These are phyloP conservation scores for Acanthamoeba lugdunensis DNA, from an alignment of 208 protist genomes.

Conservation along the genomic window DNA sequence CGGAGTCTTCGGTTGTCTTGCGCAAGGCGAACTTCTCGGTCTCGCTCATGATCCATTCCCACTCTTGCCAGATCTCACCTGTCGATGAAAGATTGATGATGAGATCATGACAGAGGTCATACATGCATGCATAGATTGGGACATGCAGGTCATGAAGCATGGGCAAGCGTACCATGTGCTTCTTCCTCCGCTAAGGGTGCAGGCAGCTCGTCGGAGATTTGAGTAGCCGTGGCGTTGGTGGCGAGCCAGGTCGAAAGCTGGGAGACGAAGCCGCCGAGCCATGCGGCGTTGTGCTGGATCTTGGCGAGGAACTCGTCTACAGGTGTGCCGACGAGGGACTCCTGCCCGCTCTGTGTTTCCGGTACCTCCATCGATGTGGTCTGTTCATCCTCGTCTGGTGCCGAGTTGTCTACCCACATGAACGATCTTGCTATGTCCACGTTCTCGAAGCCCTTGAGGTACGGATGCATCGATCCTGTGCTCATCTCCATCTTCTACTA, in stretches of 20 bases:
- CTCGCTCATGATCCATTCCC: slow-evolving; percentile 72
- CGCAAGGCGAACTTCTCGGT: slow-evolving; percentile 48
- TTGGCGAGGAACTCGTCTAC: slow-evolving; percentile 24
- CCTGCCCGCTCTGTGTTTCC: slow-evolving; percentile 5
- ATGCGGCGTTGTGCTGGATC: slow-evolving; percentile 18
- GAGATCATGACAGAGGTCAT: neutral
- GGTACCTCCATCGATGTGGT: neutral
- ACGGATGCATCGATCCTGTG: neutral
- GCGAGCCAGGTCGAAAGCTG: slow-evolving; percentile 59
- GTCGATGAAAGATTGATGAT: neutral
- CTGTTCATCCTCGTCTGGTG: neutral
- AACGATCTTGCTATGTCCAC: slow-evolving; percentile 44
- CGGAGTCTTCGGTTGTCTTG: neutral
- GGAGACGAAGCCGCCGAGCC: slow-evolving; percentile 28
- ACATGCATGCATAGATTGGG: neutral
- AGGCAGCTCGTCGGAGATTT: neutral
- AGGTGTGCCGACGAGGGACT: neutral
- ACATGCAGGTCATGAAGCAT: neutral
- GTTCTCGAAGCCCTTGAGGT: slow-evolving; percentile 26
- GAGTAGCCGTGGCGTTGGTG: neutral
- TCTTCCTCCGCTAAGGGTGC: slow-evolving; percentile 24
- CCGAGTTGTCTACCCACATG: slow-evolving; percentile 13
- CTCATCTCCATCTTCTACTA: neutral
- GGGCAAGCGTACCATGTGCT: neutral
- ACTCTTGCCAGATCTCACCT: slow-evolving; percentile 63